Evolutionary conservation across 2,329 filamentous ascomycete genomes (phyloP).

Genomic region (Rachicladosporium sp.): DNA sequence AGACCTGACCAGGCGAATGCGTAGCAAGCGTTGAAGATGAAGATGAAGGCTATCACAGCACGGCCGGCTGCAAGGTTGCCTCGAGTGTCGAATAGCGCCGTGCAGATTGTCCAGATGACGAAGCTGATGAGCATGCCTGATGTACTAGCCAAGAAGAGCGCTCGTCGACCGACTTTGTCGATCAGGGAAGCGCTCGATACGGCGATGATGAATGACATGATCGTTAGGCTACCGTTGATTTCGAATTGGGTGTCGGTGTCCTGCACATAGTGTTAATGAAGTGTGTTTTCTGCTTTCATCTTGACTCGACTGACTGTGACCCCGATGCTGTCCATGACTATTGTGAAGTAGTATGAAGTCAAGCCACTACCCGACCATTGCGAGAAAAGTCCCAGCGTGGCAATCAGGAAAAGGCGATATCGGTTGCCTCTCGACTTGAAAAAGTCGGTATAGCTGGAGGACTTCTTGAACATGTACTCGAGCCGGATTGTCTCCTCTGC

Average conservation of each 20-base stretch:
- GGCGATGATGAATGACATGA: slow-evolving; percentile 30
- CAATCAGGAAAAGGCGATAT: slow-evolving; percentile 37
- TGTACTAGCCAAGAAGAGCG: slow-evolving; percentile 38
- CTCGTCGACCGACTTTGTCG: slow-evolving; percentile 28
- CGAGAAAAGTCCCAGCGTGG: slow-evolving; percentile 12
- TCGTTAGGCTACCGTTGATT: slow-evolving; percentile 22
- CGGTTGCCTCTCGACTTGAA: slow-evolving; percentile 42
- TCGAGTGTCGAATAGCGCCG: slow-evolving; percentile 38
- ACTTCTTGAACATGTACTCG: slow-evolving; percentile 6
- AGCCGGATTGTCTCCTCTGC: slow-evolving; percentile 5
- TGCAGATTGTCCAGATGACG: slow-evolving; percentile 22
- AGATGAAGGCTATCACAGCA: slow-evolving; percentile 45
- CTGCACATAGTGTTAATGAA: slow-evolving; percentile 7
- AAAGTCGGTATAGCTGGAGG: slow-evolving; percentile 34
- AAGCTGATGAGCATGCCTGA: slow-evolving; percentile 40
- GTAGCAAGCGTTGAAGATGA: slow-evolving; percentile 46
- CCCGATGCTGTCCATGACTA: slow-evolving; percentile 20
- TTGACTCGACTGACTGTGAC: slow-evolving; percentile 6
- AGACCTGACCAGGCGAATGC: slow-evolving; percentile 35
- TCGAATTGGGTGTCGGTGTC: neutral
- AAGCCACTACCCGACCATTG: slow-evolving; percentile 25
- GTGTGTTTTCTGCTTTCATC: too few relatives aligned
- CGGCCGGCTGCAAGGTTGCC: slow-evolving; percentile 25
- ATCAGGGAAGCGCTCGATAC: slow-evolving; percentile 27
- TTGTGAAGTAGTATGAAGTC: slow-evolving; percentile 20